These are phyloP conservation scores for Panaeolus papilionaceus DNA, from an alignment of 768 basidiomycete species.

Conservation along the genomic window DNA sequence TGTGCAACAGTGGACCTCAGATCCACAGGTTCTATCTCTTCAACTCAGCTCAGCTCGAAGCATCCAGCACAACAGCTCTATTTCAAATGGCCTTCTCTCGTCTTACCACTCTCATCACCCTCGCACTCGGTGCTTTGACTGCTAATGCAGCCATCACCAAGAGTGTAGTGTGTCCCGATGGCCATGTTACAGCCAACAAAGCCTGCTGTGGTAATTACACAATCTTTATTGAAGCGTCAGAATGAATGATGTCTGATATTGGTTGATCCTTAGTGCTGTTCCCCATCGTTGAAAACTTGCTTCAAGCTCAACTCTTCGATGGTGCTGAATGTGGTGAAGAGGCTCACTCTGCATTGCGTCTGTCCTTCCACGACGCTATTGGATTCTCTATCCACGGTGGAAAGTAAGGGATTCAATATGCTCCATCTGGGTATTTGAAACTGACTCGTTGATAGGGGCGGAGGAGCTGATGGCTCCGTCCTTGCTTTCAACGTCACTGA, in stretches of 20 bases:
- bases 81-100: conserved; percentile 24
- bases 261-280: conserved; percentile 16
- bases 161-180: conserved; percentile 28
- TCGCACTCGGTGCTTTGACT: conserved; percentile 17
- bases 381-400: conserved; percentile 23
- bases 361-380: conserved; percentile 29
- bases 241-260: background rate
- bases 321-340: conserved; percentile 28
- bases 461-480: conserved; percentile 39
- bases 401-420: conserved; percentile 22
- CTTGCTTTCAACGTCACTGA: conserved; percentile 34
- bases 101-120: conserved; percentile 20
- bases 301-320: conserved; percentile 25
- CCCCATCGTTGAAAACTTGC: conserved; percentile 26
- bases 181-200: conserved; percentile 28
- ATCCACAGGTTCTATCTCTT: background rate
- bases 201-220: conserved; percentile 25
- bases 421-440: background rate
- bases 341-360: conserved; percentile 26
- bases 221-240: too few species aligned
- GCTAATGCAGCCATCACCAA: conserved; percentile 26
- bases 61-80: background rate
- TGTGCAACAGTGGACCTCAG: background rate
- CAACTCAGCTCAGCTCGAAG: background rate
- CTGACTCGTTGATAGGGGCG: conserved; percentile 23